These are phyloP conservation scores for Austroboletus niveus DNA, from an alignment of 1,284 basidiomycete species.

Conservation along the genomic window DNA sequence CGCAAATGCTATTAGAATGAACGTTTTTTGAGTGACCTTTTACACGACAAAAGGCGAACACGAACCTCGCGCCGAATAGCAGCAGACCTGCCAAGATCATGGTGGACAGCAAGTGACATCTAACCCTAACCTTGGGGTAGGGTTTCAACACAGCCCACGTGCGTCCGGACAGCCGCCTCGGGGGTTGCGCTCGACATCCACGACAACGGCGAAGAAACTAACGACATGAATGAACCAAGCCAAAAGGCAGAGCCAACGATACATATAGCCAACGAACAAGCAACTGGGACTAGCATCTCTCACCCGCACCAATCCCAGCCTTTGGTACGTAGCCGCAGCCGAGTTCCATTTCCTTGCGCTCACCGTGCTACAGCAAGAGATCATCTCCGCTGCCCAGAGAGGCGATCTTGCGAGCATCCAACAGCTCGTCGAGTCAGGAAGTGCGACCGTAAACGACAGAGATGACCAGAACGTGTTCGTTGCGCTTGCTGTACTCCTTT, in stretches of 20 bases:
- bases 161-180: slow-evolving; percentile 9
- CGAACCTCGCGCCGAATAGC: slow-evolving; percentile 25
- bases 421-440: slow-evolving; percentile 70
- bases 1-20: slow-evolving; percentile 32
- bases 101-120: background rate
- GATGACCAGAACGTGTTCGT: slow-evolving; percentile 82
- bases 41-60: background rate
- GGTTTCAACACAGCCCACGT: slow-evolving; percentile 23
- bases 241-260: slow-evolving; percentile 34
- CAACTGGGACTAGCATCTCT: slow-evolving; percentile 27
- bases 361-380: slow-evolving; percentile 41
- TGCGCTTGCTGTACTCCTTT: background rate
- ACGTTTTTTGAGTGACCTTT: too few species aligned
- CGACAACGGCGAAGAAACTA: slow-evolving; percentile 15
- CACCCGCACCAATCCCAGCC: slow-evolving; percentile 25
- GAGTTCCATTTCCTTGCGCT: background rate
- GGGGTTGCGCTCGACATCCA: background rate
- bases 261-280: slow-evolving; percentile 31
- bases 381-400: slow-evolving; percentile 86
- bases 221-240: slow-evolving; percentile 32
- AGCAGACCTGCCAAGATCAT: slow-evolving; percentile 18
- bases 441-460: slow-evolving; percentile 73
- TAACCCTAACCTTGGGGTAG: slow-evolving; percentile 32
- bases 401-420: slow-evolving; percentile 76
- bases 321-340: slow-evolving; percentile 14